phyloP scores from a whole-genome alignment of 108 stramenopile genomes.

The Nitzschia inconspicua region DNA sequence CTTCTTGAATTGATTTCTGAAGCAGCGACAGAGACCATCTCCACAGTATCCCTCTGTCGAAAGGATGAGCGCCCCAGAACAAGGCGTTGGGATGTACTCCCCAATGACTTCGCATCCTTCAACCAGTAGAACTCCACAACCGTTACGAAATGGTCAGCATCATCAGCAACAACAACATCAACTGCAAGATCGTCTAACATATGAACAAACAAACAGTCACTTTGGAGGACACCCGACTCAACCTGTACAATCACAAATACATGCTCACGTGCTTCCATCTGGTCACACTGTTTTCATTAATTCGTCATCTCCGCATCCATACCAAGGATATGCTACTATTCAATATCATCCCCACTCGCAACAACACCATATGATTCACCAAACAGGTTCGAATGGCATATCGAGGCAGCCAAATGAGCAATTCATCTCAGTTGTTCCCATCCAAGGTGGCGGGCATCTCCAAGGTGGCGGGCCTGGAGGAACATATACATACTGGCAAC shows the following conservation, averaged over 20 bases:
- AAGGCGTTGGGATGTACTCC: slow-evolving; percentile 6
- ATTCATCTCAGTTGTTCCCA: slow-evolving; percentile 63
- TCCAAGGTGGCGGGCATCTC: slow-evolving; percentile 40
- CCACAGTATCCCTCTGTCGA: slow-evolving; percentile 8
- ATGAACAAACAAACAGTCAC: too few species aligned
- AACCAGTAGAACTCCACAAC: slow-evolving; percentile 4
- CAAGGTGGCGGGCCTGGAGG: slow-evolving; percentile 16
- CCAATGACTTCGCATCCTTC: slow-evolving; percentile 6
- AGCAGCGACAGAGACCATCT: slow-evolving; percentile 3
- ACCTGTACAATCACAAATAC: slow-evolving; percentile 21
- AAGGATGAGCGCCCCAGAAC: not conserved
- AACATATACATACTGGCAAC: slow-evolving; percentile 54
- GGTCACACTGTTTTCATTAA: slow-evolving; percentile 58
- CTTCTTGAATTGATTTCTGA: too few species aligned
- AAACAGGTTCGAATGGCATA: slow-evolving; percentile 1
- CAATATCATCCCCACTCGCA: slow-evolving; percentile 48
- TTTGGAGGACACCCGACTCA: slow-evolving; percentile 4
- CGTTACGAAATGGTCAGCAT: not conserved
- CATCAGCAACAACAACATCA: slow-evolving; percentile 14
- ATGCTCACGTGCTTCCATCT: slow-evolving; percentile 20
- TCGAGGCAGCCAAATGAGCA: slow-evolving; percentile 30
- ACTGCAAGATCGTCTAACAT: slow-evolving; percentile 6
- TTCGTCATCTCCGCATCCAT: slow-evolving; percentile 27
- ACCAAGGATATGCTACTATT: slow-evolving; percentile 33
- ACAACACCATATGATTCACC: slow-evolving; percentile 39